Conservation (phyloP, 2,329 filamentous ascomycete genomes). For the Emergomyces pasteurianus region DNA sequence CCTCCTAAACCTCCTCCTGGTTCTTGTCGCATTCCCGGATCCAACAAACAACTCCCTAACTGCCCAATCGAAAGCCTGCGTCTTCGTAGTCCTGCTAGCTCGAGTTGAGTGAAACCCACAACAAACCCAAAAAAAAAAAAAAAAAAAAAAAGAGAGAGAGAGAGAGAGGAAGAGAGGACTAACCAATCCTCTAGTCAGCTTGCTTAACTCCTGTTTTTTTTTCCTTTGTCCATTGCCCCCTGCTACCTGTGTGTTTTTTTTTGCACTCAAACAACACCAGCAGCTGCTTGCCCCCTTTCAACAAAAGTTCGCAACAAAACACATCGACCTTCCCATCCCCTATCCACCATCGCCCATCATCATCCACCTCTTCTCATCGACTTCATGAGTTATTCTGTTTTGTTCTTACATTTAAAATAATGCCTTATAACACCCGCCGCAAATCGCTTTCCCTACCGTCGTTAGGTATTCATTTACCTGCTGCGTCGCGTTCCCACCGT, state of each 20-base stretch:
- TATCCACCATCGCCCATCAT: not conserved
- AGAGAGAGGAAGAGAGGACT: no score
- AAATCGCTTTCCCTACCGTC: constrained; percentile 91
- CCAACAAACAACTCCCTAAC: not conserved
- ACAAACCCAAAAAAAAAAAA: constrained; percentile 5
- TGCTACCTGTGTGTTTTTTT: not conserved
- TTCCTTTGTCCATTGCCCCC: not conserved
- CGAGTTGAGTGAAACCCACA: constrained; percentile 8
- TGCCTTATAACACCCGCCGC: constrained; percentile 94
- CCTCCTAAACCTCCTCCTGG: no score
- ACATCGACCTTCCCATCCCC: not conserved
- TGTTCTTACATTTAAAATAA: constrained; percentile 29
- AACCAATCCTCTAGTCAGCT: no score
- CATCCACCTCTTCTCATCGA: constrained; percentile 4
- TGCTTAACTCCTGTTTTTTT: constrained; percentile 3
- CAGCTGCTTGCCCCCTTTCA: not conserved
- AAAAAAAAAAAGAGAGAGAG: no score
- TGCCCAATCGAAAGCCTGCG: constrained; percentile 6
- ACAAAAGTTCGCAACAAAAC: not conserved
- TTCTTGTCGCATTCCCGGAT: not conserved
- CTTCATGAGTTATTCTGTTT: constrained; percentile 9
- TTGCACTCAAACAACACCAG: not conserved
- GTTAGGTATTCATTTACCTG: constrained; percentile 75
- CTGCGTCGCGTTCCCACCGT: constrained; percentile 43
- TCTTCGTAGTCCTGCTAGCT: constrained; percentile 2